Base-by-base conservation (phyloP, 2,329 filamentous ascomycete genomes). In the Acephala macrosclerotiorum region DNA sequence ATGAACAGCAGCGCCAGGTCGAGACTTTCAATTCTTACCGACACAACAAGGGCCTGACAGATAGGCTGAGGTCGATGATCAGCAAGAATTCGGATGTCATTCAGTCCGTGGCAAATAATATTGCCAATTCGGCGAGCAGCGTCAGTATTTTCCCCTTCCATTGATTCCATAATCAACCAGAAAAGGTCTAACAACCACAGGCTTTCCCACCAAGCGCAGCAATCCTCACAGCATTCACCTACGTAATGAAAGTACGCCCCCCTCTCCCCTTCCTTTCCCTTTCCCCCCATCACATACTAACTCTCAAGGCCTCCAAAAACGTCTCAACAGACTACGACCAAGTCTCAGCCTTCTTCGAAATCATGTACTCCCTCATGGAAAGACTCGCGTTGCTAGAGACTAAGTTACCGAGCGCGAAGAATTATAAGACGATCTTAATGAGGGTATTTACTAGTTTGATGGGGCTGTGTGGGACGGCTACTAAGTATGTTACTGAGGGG, bases 1-100 rank as follows among this genome's bases (percentile, higher is more conserved):
- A 18, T 20, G 61, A 63, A 3, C 55, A 63, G 12, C 40, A 58
- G 42, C 40, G 42, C 22, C 61, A 63, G n/a, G 29, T 63, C 12
- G 40, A 63, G 1, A 33, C 40, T 2, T 95, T 14, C 85, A 94
- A 61, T 92, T 97, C 77, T 96, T 97, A 67, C 47, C 47, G 62
- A 18, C 62, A 64, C 45, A 53, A 64, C 35, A 64, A 60, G 16
- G 58, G 62, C 12, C n/a, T 55, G 35, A 58, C 45, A 22, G 62
- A 64, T 16, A 60, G 38, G 26, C 47, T 64, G 22, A 35, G 62
- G 35, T 47, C 42, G 0, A 16, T 51, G 36, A 40, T 64, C 9
- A 57, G 53, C 16, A 45, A 36, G 62, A 64, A 64, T 16, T 60
- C 57, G n/a, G 57, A 56, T 35, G 49, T 64, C 3, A 60, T 64